Evolutionary conservation across 192 early-diverging fungal genomes (phyloP), one percentile per base, ranked within the genome.

Genomic region (Entophlyctis helioformis): DNA sequence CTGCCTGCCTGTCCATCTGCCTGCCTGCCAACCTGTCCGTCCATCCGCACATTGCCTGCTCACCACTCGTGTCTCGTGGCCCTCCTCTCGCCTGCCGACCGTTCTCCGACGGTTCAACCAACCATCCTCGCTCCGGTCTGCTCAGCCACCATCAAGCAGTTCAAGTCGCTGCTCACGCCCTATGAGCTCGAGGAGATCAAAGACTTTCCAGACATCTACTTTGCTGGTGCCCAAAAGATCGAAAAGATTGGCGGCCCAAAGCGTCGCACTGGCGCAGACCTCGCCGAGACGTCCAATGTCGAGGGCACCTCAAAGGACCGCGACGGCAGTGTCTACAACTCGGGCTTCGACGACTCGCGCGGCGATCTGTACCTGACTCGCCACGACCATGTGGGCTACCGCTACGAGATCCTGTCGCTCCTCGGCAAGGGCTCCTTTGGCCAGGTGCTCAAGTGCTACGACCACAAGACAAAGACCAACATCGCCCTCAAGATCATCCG

Each of bases 401-500:
- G 95, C 7, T 98, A 95, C 64, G 95, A 98, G 61, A 67, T 98
- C 21, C 43, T 93, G 36, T 84, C 85, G 16, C 67, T 87, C 39
- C 63, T 98, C 32, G 95, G 95, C 42, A 92, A 96, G 59, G 89
- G 87, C 11, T 84, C 86, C 8, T 98, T 98, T 62, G 94, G 94
- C 12, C 90, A 96, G 50, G 92, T 96, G 7, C 71, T 91, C 49
- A 87, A 88, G 44, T 91, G 88, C 50, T 82, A 77, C 46, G 94
- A 98, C 63, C 94, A 98, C 68, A 91, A 89, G 52, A 78, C 82
- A 0, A 87, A 85, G 31, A 67, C 73, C 24, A 68, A 82, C 42
- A 85, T 88, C 28, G 95, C 92, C 10, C 71, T 96, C 39, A 96
- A 96, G 65, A 84, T 96, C 33, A 98, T 96, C 44, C 69, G 90